Evolutionary conservation across 768 basidiomycete genomes (phyloP).

Genomic region (Boletellus ananiceps): DNA sequence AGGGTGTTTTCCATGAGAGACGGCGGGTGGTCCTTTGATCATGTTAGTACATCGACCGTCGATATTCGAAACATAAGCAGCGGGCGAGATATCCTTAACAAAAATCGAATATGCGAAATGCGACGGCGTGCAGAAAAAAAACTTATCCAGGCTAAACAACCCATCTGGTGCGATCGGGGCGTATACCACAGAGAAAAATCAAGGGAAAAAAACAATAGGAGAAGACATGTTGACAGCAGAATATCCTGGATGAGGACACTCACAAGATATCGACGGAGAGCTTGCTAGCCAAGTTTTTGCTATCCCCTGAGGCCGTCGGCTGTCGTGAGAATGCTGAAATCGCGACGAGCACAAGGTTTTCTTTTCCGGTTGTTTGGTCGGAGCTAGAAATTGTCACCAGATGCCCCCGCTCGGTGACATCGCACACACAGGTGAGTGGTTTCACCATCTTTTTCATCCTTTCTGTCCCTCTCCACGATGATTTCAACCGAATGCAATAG

Average conservation of each 20-base stretch:
- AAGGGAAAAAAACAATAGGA: constrained; percentile 10
- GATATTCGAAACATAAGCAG: constrained; percentile 20
- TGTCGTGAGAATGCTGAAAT: constrained; percentile 35
- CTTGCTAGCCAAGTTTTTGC: constrained; percentile 25
- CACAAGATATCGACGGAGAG: constrained; percentile 17
- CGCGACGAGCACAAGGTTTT: constrained; percentile 22
- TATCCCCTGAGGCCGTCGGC: constrained; percentile 34
- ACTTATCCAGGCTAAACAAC: constrained; percentile 32
- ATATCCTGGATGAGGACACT: constrained; percentile 20
- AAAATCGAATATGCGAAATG: constrained; percentile 34
- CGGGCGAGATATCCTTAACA: constrained; percentile 28
- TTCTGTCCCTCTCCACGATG: constrained; percentile 16
- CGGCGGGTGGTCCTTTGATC: constrained; percentile 15
- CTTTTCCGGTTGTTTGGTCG: constrained; percentile 28
- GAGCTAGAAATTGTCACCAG: constrained; percentile 22
- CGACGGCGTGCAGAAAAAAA: constrained; percentile 22
- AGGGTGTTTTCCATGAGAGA: constrained; percentile 24
- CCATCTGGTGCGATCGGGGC: constrained; percentile 23
- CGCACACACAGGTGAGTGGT: constrained; percentile 16
- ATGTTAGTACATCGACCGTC: constrained; percentile 22
- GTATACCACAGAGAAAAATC: constrained; percentile 9
- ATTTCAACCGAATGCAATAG: constrained; percentile 34
- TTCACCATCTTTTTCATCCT: not conserved
- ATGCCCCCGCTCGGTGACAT: not conserved
- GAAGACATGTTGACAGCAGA: not conserved